These are phyloP conservation scores for Acacia concinna DNA, from an alignment of 331 rosid genomes.

Conservation along the genomic window DNA sequence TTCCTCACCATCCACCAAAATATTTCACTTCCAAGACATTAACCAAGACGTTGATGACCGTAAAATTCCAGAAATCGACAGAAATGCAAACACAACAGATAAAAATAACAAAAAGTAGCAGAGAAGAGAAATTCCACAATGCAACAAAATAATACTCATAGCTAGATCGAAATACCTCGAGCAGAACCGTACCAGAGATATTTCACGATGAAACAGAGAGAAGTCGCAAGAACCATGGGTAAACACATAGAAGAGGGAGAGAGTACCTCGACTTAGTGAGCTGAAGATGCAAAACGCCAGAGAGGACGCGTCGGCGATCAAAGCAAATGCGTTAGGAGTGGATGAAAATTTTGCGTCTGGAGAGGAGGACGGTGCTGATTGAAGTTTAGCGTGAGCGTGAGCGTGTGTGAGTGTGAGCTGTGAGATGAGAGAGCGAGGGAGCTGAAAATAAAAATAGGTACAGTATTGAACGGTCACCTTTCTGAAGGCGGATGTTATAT, in stretches of 20 bases:
- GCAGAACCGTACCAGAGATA: neutral
- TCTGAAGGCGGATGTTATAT: neutral
- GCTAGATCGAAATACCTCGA: neutral
- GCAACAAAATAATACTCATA: neutral
- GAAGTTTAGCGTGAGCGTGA: neutral
- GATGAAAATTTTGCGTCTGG: neutral
- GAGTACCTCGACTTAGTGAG: neutral
- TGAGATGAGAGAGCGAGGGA: neutral
- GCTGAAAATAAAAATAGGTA: neutral
- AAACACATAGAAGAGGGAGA: neutral
- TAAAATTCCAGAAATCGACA: too few species aligned
- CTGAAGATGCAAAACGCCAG: neutral
- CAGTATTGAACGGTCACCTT: too few species aligned
- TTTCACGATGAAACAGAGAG: neutral
- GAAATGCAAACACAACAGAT: neutral
- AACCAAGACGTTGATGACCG: too few species aligned
- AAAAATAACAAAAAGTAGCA: neutral
- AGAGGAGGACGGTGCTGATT: neutral
- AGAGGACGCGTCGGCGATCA: neutral
- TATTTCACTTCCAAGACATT: too few species aligned
- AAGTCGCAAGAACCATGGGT: neutral
- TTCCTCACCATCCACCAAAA: too few species aligned
- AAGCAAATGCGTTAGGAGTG: neutral
- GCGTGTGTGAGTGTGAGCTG: neutral
- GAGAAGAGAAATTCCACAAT: neutral